phyloP scores from a whole-genome alignment of 202 grass and related monocot genomes.

The Bolboschoenoplectus hybrid region DNA sequence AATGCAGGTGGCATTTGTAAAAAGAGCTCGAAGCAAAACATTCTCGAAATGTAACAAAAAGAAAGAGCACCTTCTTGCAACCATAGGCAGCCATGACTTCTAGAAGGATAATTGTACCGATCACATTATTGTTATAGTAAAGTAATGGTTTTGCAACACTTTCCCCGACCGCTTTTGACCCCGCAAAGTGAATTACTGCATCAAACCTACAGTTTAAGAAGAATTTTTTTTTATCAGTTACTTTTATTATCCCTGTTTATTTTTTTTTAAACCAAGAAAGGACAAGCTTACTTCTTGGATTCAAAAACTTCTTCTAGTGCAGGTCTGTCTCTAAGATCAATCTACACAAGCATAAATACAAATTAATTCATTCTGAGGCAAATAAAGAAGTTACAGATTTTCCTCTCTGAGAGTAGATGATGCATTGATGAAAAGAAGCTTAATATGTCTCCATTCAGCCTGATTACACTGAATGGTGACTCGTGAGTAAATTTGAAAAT shows the following conservation, averaged over 20 bases:
- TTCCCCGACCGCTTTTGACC: conserved; percentile 92
- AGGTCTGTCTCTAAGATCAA: conserved; percentile 79
- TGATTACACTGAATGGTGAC: background rate
- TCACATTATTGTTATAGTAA: conserved; percentile 94
- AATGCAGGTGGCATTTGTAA: background rate
- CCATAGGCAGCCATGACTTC: conserved; percentile 89
- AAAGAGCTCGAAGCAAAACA: conserved; percentile 8
- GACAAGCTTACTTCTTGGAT: conserved; percentile 65
- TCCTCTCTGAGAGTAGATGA: background rate
- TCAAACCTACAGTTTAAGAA: conserved; percentile 69
- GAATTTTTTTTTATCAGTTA: background rate
- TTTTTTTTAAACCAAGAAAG: conserved; percentile 28
- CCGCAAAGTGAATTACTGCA: conserved; percentile 97
- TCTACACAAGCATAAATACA: conserved; percentile 53
- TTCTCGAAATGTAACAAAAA: conserved; percentile 20
- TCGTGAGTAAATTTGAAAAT: background rate
- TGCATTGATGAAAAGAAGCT: background rate
- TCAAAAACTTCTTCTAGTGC: conserved; percentile 67
- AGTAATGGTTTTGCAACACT: conserved; percentile 93
- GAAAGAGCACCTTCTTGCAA: conserved; percentile 78
- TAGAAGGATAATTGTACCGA: conserved; percentile 85
- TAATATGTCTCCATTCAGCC: background rate
- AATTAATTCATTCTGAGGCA: conserved; percentile 28
- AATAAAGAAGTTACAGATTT: conserved; percentile 7
- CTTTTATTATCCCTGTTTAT: background rate